Percentiles rank a stretch among this genome's conserved stretches.
phyloP scores from a whole-genome alignment of 2,329 filamentous ascomycete species.

The Venturia nashicola region DNA sequence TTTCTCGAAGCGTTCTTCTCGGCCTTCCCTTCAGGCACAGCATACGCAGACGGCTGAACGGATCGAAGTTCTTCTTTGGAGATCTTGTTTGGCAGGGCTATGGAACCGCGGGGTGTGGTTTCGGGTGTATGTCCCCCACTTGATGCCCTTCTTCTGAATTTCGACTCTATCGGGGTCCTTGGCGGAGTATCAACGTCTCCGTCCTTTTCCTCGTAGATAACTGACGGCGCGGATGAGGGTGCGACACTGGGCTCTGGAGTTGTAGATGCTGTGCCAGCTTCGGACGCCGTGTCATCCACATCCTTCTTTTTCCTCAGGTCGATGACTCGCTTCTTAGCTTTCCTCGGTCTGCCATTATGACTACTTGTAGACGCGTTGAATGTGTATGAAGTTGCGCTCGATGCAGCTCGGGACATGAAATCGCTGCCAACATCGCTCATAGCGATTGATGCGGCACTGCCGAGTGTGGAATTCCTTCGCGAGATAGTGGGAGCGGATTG shows the following conservation, averaged over 20 bases:
- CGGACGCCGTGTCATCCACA: constrained; percentile 21
- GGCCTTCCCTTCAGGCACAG: background rate
- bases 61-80: background rate
- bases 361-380: constrained; percentile 50
- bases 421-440: constrained; percentile 15
- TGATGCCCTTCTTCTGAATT: constrained; percentile 2
- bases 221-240: constrained; percentile 7
- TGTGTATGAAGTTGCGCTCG: constrained; percentile 38
- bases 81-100: background rate
- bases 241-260: constrained; percentile 10
- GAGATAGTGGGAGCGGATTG: constrained; percentile 28
- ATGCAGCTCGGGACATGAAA: constrained; percentile 57
- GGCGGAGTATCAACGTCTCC: constrained; percentile 7
- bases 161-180: background rate
- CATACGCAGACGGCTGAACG: background rate
- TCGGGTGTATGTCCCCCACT: background rate
- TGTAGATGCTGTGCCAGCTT: background rate
- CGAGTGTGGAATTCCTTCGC: constrained; percentile 31
- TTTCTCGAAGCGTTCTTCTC: background rate
- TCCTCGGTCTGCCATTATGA: constrained; percentile 40
- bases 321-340: constrained; percentile 74
- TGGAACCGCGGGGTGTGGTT: constrained; percentile 1
- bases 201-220: constrained; percentile 3
- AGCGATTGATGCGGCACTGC: constrained; percentile 15
- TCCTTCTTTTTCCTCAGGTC: constrained; percentile 55